These are phyloP conservation scores for Cinnamomum micranthum DNA, from an alignment of 164 flowering plant species.

Conservation along the genomic window DNA sequence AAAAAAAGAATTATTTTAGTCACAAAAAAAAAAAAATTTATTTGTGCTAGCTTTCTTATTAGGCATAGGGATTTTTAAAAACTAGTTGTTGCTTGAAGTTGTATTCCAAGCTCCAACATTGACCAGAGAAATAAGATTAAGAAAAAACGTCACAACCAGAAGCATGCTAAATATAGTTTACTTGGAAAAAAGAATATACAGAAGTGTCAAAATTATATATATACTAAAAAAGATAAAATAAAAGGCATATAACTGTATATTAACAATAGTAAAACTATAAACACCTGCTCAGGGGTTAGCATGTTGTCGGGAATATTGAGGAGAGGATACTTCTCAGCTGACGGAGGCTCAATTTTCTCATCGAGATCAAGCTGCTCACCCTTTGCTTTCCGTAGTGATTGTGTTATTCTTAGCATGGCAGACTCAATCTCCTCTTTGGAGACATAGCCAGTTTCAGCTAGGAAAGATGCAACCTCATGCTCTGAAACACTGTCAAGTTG, in stretches of 20 bases:
- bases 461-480: conserved; percentile 53
- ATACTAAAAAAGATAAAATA: not conserved
- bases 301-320: conserved; percentile 64
- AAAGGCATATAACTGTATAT: not conserved
- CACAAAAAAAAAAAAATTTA: not conserved
- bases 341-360: conserved; percentile 56
- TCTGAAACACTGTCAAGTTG: conserved; percentile 68
- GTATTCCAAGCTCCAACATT: not conserved
- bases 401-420: conserved; percentile 46
- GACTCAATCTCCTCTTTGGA: conserved; percentile 85
- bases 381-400: conserved; percentile 73
- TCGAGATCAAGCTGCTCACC: conserved; percentile 57
- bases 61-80: not conserved
- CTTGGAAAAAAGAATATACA: not conserved
- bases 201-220: not conserved
- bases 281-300: conserved; percentile 90
- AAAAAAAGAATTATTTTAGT: no score
- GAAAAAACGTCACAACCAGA: no score
- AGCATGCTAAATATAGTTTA: no score
- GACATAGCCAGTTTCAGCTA: conserved; percentile 63
- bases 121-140: no score
- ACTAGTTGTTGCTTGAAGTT: not conserved
- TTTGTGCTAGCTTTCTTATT: not conserved
- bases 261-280: not conserved
- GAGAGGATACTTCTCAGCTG: conserved; percentile 68